A percentile compares a stretch with the other conserved stretches of the same genome.
Conservation (phyloP, 495 filamentous ascomycete species). For the Cercophora sp. region DNA sequence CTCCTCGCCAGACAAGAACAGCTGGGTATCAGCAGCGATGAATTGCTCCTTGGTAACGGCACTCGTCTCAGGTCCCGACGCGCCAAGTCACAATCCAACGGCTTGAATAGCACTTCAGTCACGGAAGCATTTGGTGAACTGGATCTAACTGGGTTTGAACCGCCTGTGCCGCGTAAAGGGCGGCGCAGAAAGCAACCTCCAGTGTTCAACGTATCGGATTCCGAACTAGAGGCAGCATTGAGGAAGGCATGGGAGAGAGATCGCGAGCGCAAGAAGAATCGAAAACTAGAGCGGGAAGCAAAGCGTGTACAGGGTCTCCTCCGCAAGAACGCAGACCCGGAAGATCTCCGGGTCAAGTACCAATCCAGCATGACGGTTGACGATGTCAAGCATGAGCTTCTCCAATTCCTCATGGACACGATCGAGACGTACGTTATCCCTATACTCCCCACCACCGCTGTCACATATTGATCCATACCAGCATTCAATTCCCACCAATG, state of each 20-base stretch:
- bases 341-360: slow-evolving; percentile 71
- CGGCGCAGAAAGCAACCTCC: slow-evolving; percentile 45
- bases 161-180: slow-evolving; percentile 56
- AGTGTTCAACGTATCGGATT: slow-evolving; percentile 62
- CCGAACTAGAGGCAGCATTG: slow-evolving; percentile 64
- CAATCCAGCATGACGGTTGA: slow-evolving; percentile 63
- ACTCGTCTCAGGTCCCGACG: not conserved
- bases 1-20: slow-evolving; percentile 64
- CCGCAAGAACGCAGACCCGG: slow-evolving; percentile 57
- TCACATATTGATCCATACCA: slow-evolving; percentile 32
- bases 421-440: slow-evolving; percentile 55
- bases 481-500: slow-evolving; percentile 80
- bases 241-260: slow-evolving; percentile 67
- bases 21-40: slow-evolving; percentile 55
- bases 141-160: slow-evolving; percentile 78
- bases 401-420: slow-evolving; percentile 61
- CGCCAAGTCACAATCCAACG: not conserved
- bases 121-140: slow-evolving; percentile 74
- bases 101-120: slow-evolving; percentile 47
- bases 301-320: slow-evolving; percentile 75
- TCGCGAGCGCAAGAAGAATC: slow-evolving; percentile 71
- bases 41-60: slow-evolving; percentile 51
- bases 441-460: not conserved
- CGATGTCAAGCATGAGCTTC: slow-evolving; percentile 69
- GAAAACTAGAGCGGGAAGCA: slow-evolving; percentile 74